Conservation (phyloP, 2,329 filamentous ascomycete genomes). For the Pseudogymnoascus verrucosus region DNA sequence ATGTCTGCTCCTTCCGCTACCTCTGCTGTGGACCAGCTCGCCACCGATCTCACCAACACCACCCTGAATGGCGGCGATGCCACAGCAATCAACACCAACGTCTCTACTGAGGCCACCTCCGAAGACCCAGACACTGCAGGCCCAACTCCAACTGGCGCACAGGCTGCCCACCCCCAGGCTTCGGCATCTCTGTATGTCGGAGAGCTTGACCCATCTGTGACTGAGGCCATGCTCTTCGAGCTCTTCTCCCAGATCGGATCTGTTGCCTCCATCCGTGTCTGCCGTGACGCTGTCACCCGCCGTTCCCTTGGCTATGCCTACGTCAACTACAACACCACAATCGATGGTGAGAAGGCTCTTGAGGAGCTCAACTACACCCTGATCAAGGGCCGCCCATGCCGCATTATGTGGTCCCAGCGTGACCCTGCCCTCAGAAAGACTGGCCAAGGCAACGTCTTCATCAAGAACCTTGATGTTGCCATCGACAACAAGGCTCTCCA, state of each 20-base stretch:
- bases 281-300: constrained; percentile 96
- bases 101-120: constrained; percentile 43
- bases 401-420: constrained; percentile 99
- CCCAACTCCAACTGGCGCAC: constrained; percentile 62
- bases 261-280: constrained; percentile 98
- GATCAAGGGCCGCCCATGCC: constrained; percentile 97
- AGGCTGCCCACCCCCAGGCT: constrained; percentile 71
- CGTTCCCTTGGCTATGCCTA: constrained; percentile 98
- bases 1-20: constrained; percentile 54
- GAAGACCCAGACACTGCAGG: constrained; percentile 57
- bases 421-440: constrained; percentile 98
- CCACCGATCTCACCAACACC: constrained; percentile 66
- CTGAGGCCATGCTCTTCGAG: constrained; percentile 99
- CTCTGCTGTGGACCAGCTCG: constrained; percentile 69
- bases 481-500: constrained; percentile 99
- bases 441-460: constrained; percentile 98
- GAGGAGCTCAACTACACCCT: constrained; percentile 99
- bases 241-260: constrained; percentile 99
- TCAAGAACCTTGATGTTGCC: constrained; percentile 98
- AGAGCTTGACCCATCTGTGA: constrained; percentile 95
- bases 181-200: constrained; percentile 98
- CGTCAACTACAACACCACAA: constrained; percentile 98
- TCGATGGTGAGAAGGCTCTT: constrained; percentile 93
- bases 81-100: constrained; percentile 68
- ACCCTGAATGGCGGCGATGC: constrained; percentile 61